Percentiles rank a stretch among this genome's conserved stretches.
Evolutionary conservation across 2,329 filamentous ascomycete genomes (phyloP).

Genomic region (Chrysosporium keratinophilum): DNA sequence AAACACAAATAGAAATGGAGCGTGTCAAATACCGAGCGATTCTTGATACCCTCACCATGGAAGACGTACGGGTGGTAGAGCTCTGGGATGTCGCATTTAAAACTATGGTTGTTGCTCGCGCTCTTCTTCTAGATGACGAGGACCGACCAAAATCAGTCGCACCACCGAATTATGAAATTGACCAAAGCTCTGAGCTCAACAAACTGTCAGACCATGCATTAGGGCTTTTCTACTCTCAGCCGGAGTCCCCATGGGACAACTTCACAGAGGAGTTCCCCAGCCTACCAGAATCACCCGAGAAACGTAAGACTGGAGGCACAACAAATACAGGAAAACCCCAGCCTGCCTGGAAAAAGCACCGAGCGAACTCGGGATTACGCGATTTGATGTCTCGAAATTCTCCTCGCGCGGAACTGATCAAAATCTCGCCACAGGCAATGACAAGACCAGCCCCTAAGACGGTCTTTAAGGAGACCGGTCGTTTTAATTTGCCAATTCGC

Average conservation of each 20-base stretch:
- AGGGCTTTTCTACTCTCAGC: background rate
- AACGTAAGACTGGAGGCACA: background rate
- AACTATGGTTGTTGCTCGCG: conserved; percentile 23
- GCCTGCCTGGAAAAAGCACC: background rate
- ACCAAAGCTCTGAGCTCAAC: conserved; percentile 6
- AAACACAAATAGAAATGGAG: conserved; percentile 20
- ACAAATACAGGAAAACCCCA: background rate
- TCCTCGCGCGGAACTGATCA: background rate
- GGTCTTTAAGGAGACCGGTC: conserved; percentile 16
- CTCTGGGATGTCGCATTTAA: conserved; percentile 24
- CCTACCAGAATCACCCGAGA: background rate
- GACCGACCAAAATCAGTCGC: conserved; percentile 15
- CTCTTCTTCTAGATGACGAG: conserved; percentile 25
- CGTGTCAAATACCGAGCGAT: conserved; percentile 25
- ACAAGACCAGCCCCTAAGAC: conserved; percentile 3
- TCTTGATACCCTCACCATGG: conserved; percentile 22
- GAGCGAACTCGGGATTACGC: background rate
- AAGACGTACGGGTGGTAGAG: conserved; percentile 20
- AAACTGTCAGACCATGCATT: background rate
- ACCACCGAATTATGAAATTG: background rate
- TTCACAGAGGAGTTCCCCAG: conserved; percentile 8
- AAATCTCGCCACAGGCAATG: conserved; percentile 3
- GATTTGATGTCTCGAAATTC: background rate
- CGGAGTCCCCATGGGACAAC: conserved; percentile 1
- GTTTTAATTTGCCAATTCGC: conserved; percentile 23